A percentile compares a stretch with the other conserved stretches of the same genome.
Evolutionary conservation across 2,329 filamentous ascomycete species (phyloP).

Genomic region (Bisporella sp.): DNA sequence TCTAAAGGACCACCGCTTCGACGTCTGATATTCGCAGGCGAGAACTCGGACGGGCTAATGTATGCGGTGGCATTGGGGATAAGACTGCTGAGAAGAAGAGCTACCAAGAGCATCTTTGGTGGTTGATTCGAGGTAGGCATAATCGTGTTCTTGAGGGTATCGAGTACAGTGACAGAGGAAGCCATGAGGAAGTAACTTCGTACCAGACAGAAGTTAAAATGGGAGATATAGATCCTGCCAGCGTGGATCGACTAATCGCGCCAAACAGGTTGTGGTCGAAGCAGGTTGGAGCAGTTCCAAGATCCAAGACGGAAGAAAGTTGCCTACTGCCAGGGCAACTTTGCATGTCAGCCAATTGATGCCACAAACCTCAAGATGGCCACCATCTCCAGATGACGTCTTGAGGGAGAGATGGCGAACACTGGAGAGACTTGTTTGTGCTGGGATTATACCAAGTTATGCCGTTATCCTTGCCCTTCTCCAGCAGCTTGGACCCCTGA

Average conservation of each 20-base stretch:
- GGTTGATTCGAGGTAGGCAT: not conserved
- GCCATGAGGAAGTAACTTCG: not conserved
- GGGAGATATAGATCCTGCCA: not conserved
- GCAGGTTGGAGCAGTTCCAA: too few species aligned
- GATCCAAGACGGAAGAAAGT: not conserved
- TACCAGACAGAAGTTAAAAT: not conserved
- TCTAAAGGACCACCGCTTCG: conserved; percentile 4
- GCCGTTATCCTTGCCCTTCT: not conserved
- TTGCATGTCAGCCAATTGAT: not conserved
- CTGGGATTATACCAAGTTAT: not conserved
- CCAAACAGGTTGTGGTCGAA: too few species aligned
- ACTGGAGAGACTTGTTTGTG: not conserved
- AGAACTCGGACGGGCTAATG: not conserved
- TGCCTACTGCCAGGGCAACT: not conserved
- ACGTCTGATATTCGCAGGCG: not conserved
- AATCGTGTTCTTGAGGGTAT: not conserved
- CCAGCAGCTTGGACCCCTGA: not conserved
- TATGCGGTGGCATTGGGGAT: not conserved
- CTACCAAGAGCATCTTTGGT: not conserved
- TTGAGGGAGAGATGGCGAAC: too few species aligned
- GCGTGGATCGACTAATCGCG: too few species aligned
- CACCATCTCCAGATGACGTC: too few species aligned
- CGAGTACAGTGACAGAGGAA: not conserved
- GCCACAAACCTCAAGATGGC: too few species aligned
- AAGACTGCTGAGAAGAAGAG: not conserved